These are phyloP conservation scores for Agaricus blazei DNA, from an alignment of 768 basidiomycete species.

Conservation along the genomic window DNA sequence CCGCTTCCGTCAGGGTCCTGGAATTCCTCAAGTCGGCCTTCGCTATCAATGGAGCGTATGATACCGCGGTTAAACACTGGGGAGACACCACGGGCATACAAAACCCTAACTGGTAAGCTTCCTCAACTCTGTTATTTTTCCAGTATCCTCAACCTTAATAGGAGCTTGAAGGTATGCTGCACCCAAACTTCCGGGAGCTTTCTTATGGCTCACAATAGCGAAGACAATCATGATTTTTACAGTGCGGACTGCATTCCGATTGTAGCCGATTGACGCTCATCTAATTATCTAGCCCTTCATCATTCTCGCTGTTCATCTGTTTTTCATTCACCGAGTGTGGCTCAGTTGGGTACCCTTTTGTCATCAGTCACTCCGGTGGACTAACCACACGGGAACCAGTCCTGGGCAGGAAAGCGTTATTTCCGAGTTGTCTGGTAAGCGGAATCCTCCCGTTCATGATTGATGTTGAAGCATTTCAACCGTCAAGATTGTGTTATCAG, in stretches of 20 bases:
- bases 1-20: background rate
- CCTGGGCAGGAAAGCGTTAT: too few species aligned
- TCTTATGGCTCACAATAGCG: background rate
- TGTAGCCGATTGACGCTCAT: background rate
- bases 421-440: too few species aligned
- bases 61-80: background rate
- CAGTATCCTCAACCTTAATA: background rate
- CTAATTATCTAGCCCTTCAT: background rate
- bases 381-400: too few species aligned
- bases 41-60: background rate
- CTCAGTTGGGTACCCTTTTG: background rate
- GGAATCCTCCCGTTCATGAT: too few species aligned
- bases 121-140: background rate
- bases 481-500: background rate
- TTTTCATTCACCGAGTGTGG: conserved; percentile 3
- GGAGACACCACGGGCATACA: background rate
- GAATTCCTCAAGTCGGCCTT: background rate
- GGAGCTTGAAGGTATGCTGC: background rate
- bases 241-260: background rate
- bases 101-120: background rate
- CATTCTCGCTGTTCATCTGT: background rate
- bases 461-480: too few species aligned
- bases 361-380: background rate
- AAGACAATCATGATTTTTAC: background rate
- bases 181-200: background rate